phyloP scores from a whole-genome alignment of 2,329 filamentous ascomycete species.

The Phyllosticta citriasiana region DNA sequence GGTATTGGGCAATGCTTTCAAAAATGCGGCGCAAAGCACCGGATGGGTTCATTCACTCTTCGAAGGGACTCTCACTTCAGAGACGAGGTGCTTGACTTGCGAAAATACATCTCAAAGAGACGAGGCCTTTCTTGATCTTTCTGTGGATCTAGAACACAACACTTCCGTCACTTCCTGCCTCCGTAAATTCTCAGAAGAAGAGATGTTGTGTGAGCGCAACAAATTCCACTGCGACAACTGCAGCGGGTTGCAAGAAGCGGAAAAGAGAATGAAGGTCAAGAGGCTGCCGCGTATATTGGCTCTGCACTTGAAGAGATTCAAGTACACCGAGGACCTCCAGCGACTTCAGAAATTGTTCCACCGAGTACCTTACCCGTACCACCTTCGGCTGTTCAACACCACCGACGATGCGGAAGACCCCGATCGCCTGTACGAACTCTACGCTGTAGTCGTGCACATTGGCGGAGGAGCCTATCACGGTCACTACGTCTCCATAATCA shows the following conservation, averaged over 20 bases:
- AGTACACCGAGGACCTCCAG: constrained; percentile 93
- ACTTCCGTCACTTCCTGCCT: constrained; percentile 93
- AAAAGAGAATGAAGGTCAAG: constrained; percentile 99
- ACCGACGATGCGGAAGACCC: constrained; percentile 91
- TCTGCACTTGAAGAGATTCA: constrained; percentile 91
- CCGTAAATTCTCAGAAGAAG: constrained; percentile 91
- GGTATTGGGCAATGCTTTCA: constrained; percentile 1
- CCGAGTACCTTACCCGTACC: constrained; percentile 91
- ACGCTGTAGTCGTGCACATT: constrained; percentile 95
- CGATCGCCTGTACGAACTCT: constrained; percentile 89
- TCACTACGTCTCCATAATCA: constrained; percentile 96
- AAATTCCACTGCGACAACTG: constrained; percentile 99
- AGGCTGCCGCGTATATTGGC: constrained; percentile 82
- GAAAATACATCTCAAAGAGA: constrained; percentile 92
- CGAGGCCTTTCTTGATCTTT: constrained; percentile 90
- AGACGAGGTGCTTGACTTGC: constrained; percentile 92
- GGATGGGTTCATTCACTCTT: constrained; percentile 97
- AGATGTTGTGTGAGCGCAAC: constrained; percentile 97
- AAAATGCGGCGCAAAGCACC: constrained; percentile 22
- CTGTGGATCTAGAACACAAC: constrained; percentile 90
- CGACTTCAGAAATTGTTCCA: constrained; percentile 94
- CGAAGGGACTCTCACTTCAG: constrained; percentile 86
- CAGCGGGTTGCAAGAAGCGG: constrained; percentile 89
- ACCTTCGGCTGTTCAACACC: constrained; percentile 93
- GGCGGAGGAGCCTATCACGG: constrained; percentile 94